These are phyloP conservation scores for Neohortaea acidophila DNA, from an alignment of 495 filamentous ascomycete species.

Conservation along the genomic window DNA sequence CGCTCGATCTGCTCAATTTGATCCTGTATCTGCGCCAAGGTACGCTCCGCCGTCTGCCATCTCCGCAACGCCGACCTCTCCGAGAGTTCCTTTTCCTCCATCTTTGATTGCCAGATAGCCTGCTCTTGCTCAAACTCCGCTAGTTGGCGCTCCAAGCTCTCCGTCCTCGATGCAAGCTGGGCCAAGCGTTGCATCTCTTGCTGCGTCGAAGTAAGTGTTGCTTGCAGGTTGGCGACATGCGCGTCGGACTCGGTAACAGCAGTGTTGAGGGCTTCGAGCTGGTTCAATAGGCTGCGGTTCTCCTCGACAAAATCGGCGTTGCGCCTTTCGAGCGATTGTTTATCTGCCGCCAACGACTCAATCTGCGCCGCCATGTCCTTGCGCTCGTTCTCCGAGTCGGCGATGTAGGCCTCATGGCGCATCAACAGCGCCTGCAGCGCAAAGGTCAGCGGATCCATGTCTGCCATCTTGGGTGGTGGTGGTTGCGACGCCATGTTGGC, in stretches of 20 bases:
- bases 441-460: conserved; percentile 46
- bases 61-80: conserved; percentile 60
- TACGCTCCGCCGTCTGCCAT: conserved; percentile 69
- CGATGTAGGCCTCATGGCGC: conserved; percentile 85
- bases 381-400: conserved; percentile 73
- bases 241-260: conserved; percentile 60
- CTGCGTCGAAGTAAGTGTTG: conserved; percentile 57
- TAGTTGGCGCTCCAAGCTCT: conserved; percentile 63
- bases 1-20: conserved; percentile 80
- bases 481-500: conserved; percentile 9
- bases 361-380: conserved; percentile 51
- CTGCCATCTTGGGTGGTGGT: neutral
- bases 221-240: conserved; percentile 53
- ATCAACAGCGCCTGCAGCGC: conserved; percentile 72
- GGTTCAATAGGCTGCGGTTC: conserved; percentile 60
- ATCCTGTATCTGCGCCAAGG: conserved; percentile 57
- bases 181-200: conserved; percentile 60
- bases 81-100: conserved; percentile 51
- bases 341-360: conserved; percentile 61
- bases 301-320: conserved; percentile 66
- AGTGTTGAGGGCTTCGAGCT: conserved; percentile 67
- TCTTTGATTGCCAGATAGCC: conserved; percentile 45
- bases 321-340: conserved; percentile 51
- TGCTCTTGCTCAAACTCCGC: conserved; percentile 68
- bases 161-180: conserved; percentile 54